phyloP scores from a whole-genome alignment of 208 protist species.

The Acanthamoeba sp. region DNA sequence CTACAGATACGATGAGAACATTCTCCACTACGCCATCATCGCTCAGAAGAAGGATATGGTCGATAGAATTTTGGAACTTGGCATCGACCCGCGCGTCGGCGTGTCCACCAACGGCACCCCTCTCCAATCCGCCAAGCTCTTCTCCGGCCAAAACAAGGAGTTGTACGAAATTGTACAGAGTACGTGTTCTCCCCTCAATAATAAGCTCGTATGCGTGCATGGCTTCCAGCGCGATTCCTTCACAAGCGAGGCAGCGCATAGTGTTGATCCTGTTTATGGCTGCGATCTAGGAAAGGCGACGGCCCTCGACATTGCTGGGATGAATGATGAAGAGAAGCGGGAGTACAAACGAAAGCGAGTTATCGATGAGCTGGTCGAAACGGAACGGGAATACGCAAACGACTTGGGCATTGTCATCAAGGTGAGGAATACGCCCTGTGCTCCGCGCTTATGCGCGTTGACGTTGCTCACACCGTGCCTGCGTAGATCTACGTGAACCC shows the following conservation, averaged over 20 bases:
- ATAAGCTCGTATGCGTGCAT: neutral
- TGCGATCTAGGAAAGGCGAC: neutral
- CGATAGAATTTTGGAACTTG: conserved; percentile 45
- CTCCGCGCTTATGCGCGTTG: no score
- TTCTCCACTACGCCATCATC: conserved; percentile 37
- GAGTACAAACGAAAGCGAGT: conserved; percentile 10
- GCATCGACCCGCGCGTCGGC: conserved; percentile 36
- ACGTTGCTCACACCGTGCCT: neutral
- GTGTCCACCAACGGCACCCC: conserved; percentile 11
- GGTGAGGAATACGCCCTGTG: no score
- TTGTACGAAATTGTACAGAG: conserved; percentile 24
- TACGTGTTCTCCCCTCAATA: neutral
- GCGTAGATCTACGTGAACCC: neutral
- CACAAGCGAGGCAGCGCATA: no score
- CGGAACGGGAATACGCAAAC: conserved; percentile 29
- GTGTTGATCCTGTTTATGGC: neutral
- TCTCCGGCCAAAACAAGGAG: neutral
- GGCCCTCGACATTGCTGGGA: conserved; percentile 7
- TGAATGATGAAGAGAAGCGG: conserved; percentile 49
- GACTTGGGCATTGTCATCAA: neutral
- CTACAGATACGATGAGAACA: neutral
- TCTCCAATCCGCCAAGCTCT: conserved; percentile 16
- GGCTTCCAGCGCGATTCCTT: no score
- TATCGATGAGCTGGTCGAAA: conserved; percentile 47
- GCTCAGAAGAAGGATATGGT: conserved; percentile 23